Base-by-base conservation (phyloP, 352 stramenopile genomes). In the Pythium myriotylum region DNA sequence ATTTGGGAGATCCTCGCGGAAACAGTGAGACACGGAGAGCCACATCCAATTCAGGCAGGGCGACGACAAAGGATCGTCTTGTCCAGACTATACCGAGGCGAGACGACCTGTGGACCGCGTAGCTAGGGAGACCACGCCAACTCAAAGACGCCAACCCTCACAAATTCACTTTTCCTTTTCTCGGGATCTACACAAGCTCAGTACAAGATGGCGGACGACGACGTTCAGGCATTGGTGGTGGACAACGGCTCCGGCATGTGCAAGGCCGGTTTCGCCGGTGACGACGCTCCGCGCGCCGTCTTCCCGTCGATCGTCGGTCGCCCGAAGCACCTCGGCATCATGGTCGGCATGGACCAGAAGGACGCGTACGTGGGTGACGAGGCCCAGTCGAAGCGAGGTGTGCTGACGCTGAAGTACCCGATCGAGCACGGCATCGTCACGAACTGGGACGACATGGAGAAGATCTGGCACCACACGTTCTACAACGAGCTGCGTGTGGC, bases 401-500 rank as follows among this genome's bases (percentile, higher is more conserved):
- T 98, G 24, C 69, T 98, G 43, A 98, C 88, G 26, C 74, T 98
- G 89, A 91, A 98, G 74, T 99, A 99, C 73, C 96, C 97, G 14
- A 99, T 99, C 55, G 96, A 99, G 77, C 97, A 99, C 81, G 97
- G 97, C 59, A 99, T 99, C 65, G 97, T 99, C 29, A 99, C 95
- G 62, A 99, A 99, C 84, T 99, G 97, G 97, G 96, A 99, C 77
- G 96, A 99, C 78, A 99, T 99, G 97, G 97, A 99, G 78, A 99
- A 99, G 89, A 99, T 99, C 65, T 99, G 97, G 97, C 88, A 99
- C 77, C 96, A 99, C 91, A 99, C 96, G 63, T 99, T 99, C 82
- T 99, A 99, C 92, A 99, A 99, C 79, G 92, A 98, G 74, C 76
- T 98, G 53, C 86, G 91, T 53, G 89, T 97, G 8, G 91, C 89